A percentile compares a stretch with the other conserved stretches of the same genome.
These are phyloP conservation scores for Exophiala calicioides DNA, from an alignment of 2,329 filamentous ascomycete genomes.

Conservation along the genomic window DNA sequence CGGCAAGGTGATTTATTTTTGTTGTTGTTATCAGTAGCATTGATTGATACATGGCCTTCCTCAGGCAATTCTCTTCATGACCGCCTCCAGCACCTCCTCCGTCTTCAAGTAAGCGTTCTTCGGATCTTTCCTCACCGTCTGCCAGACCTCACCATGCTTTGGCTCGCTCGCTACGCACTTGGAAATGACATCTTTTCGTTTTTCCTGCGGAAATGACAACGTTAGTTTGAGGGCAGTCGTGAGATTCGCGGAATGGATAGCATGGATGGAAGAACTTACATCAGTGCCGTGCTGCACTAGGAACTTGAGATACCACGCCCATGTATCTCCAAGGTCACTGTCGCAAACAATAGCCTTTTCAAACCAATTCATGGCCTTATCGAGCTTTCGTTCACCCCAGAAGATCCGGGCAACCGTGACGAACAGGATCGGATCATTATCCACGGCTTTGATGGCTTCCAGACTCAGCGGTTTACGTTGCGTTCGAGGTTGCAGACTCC, in stretches of 20 bases:
- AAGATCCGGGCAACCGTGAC: conserved; percentile 93
- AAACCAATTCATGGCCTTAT: conserved; percentile 96
- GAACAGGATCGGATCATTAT: conserved; percentile 86
- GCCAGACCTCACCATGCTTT: conserved; percentile 90
- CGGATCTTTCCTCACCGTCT: conserved; percentile 80
- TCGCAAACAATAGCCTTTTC: conserved; percentile 91
- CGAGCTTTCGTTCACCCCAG: conserved; percentile 87
- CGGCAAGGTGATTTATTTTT: too few relatives aligned
- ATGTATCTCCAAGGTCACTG: conserved; percentile 83
- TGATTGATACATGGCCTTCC: conserved; percentile 10
- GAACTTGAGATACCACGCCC: conserved; percentile 99
- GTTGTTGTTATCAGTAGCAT: too few relatives aligned
- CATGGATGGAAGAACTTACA: conserved; percentile 45
- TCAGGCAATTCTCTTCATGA: conserved; percentile 59
- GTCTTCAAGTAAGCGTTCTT: conserved; percentile 71
- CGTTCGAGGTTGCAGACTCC: conserved; percentile 86
- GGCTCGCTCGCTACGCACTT: conserved; percentile 86
- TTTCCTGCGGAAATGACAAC: conserved; percentile 58
- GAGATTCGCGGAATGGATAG: background rate
- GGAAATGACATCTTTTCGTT: conserved; percentile 76
- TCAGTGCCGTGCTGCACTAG: conserved; percentile 87
- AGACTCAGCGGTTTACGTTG: conserved; percentile 88
- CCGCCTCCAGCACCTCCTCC: conserved; percentile 81
- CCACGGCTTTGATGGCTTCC: conserved; percentile 95
- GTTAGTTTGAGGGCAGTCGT: conserved; percentile 20